Evolutionary conservation across 2,329 filamentous ascomycete species (phyloP).

Genomic region (Fusarium irregulare): DNA sequence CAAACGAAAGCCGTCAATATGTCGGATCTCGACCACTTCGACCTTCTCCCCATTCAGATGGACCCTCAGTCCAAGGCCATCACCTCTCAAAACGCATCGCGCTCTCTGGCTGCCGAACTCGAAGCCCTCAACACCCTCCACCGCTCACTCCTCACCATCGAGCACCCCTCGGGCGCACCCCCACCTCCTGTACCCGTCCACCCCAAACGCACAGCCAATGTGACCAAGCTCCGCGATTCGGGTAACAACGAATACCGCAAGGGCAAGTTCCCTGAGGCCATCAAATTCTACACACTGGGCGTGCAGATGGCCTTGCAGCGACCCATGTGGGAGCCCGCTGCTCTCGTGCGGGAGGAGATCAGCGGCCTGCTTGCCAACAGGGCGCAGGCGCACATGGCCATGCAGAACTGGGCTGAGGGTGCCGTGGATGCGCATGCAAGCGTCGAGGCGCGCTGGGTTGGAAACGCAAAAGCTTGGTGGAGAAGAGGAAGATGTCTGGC

Average conservation of each 20-base stretch:
- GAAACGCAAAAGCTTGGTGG: constrained; percentile 97
- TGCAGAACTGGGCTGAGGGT: constrained; percentile 85
- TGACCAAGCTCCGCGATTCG: constrained; percentile 89
- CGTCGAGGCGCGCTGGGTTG: constrained; percentile 85
- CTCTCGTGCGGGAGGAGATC: constrained; percentile 86
- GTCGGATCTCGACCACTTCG: constrained; percentile 79
- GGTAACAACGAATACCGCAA: constrained; percentile 88
- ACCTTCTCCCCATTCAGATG: constrained; percentile 82
- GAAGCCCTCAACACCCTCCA: constrained; percentile 82
- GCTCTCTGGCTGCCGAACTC: constrained; percentile 72
- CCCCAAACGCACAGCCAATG: constrained; percentile 87
- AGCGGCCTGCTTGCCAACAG: constrained; percentile 84
- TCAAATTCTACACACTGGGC: constrained; percentile 85
- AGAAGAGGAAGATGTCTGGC: constrained; percentile 83
- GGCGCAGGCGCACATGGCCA: constrained; percentile 88
- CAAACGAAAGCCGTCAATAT: constrained; percentile 50
- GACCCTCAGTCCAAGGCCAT: constrained; percentile 86
- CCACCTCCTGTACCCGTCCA: constrained; percentile 91
- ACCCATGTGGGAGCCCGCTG: constrained; percentile 88
- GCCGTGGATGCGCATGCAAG: constrained; percentile 89
- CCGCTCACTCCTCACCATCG: constrained; percentile 71
- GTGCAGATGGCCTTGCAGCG: constrained; percentile 87
- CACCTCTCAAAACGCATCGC: constrained; percentile 58
- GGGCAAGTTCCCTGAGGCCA: constrained; percentile 77
- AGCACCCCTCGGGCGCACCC: constrained; percentile 71